Conservation (phyloP, 2,329 filamentous ascomycete species). For the Sporothrix pallida region DNA sequence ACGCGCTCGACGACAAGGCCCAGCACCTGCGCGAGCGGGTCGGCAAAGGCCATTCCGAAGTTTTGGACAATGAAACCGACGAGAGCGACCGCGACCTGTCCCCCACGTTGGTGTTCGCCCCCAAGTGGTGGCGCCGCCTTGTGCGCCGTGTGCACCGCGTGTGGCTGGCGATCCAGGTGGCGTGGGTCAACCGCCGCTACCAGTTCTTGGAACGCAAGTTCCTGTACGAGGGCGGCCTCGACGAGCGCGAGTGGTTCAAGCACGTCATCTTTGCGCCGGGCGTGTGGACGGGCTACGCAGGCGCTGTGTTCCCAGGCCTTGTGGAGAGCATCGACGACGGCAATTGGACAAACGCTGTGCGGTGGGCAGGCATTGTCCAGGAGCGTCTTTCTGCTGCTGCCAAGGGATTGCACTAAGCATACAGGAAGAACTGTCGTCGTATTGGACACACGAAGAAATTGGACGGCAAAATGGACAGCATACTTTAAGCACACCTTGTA, state of each 20-base stretch:
- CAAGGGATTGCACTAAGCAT: slow-evolving; percentile 44
- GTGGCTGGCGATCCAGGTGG: slow-evolving; percentile 34
- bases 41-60: slow-evolving; percentile 42
- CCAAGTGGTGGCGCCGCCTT: slow-evolving; percentile 71
- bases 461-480: neutral
- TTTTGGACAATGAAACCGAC: neutral
- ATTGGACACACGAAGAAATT: neutral
- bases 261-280: slow-evolving; percentile 65
- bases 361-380: slow-evolving; percentile 66
- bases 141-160: slow-evolving; percentile 59
- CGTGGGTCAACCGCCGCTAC: slow-evolving; percentile 75
- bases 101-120: neutral
- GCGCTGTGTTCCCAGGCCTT: slow-evolving; percentile 70
- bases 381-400: slow-evolving; percentile 56
- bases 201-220: slow-evolving; percentile 84
- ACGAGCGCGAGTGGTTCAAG: slow-evolving; percentile 87
- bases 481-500: neutral
- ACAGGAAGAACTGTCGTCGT: neutral
- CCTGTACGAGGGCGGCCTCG: slow-evolving; percentile 75
- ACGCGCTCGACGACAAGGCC: slow-evolving; percentile 54
- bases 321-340: slow-evolving; percentile 66
- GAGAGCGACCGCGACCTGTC: slow-evolving; percentile 1
- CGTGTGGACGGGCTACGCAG: slow-evolving; percentile 85
- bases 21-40: slow-evolving; percentile 47
- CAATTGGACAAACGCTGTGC: slow-evolving; percentile 62